phyloP scores from a whole-genome alignment of 192 early-diverging fungal species.

The Piromyces finnis region DNA sequence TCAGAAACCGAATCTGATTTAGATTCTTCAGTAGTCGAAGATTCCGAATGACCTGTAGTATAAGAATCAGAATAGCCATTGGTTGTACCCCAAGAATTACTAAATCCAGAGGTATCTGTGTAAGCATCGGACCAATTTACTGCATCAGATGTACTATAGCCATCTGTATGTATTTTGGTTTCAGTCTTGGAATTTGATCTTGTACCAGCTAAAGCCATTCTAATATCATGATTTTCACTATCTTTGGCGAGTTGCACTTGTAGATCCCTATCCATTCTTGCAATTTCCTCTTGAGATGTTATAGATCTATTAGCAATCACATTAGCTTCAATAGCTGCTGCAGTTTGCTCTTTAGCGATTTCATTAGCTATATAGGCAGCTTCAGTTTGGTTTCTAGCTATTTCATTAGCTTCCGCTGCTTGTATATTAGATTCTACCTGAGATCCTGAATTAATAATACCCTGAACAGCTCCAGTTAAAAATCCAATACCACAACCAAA shows the following conservation, averaged over 20 bases:
- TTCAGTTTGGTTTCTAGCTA: no score
- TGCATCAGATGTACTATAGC: no score
- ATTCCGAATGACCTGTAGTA: background rate
- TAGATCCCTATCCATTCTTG: background rate
- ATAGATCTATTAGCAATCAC: background rate
- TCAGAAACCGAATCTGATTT: background rate
- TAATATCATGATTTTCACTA: background rate
- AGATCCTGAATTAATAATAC: no score
- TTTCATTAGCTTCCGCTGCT: no score
- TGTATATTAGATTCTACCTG: no score
- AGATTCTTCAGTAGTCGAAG: background rate
- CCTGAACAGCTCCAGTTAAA: no score
- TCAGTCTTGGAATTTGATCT: no score
- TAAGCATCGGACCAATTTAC: background rate
- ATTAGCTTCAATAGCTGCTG: background rate
- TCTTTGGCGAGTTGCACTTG: background rate
- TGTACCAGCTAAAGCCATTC: no score
- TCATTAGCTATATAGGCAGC: background rate
- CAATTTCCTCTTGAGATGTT: background rate
- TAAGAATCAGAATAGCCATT: background rate
- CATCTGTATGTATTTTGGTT: no score
- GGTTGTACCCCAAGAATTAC: background rate
- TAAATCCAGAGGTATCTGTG: background rate
- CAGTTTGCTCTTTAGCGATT: background rate
- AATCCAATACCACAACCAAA: no score